Evolutionary conservation across 2,329 filamentous ascomycete genomes (phyloP), one percentile per base, ranked within the genome.

Genomic region (Aspergillus hiratsukae): DNA sequence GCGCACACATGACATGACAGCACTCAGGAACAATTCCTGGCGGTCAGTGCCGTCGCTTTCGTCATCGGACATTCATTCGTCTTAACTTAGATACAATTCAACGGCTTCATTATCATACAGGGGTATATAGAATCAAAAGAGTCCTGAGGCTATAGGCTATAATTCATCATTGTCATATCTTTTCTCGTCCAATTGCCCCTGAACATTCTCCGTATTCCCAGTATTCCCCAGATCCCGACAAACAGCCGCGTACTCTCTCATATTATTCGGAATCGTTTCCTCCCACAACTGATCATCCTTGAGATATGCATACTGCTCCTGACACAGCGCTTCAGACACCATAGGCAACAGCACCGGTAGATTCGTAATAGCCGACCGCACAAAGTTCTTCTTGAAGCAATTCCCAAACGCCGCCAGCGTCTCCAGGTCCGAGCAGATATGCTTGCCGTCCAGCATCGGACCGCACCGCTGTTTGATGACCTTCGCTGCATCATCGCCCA

Each of bases 401-500:
- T 67, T 73, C 48, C 68, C 67, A 54, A 72, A 71, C 46, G 63
- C 69, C 31, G 69, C 65, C 57, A 72, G 51, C 2, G 65, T 71
- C 37, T 66, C 63, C 11, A 58, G 55, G 48, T 72, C 69, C 4
- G 69, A 64, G 54, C 70, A 72, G 37, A 72, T 69, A 54, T 72
- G 65, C n/a, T 58, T 57, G 9, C 68, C 69, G 31, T 62, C 60
- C 1, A 72, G 65, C 56, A 67, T 56, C 7, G 68, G 64, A 10
- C 64, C 68, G 45, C 69, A 72, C 28, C 62, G 66, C 3, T 58
- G 56, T 55, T 72, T 72, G 57, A 72, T 71, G 48, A 66, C 66
- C 25, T 66, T 60, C n/a, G 69, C 69, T 25, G 65, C 69, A n/a
- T 72, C 68, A 50, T 72, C 69, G 49, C 69, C 69, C 61, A 72